These are phyloP conservation scores for Colletotrichum sp. DNA, from an alignment of 2,329 filamentous ascomycete species.

Conservation along the genomic window DNA sequence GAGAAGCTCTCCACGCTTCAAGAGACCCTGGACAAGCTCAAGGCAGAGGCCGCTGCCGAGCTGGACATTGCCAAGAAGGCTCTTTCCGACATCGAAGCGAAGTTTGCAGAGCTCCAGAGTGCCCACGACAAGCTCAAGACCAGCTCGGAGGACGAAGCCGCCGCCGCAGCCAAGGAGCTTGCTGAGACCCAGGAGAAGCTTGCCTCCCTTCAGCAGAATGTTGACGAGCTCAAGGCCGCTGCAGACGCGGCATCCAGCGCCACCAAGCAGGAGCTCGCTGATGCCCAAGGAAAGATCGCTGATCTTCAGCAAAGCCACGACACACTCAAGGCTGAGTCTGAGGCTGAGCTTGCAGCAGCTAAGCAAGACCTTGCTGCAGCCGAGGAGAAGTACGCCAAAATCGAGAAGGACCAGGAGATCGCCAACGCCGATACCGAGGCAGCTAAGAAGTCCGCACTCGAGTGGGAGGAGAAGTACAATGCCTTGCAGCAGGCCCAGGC, in stretches of 20 bases:
- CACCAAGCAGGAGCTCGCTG: constrained; percentile 32
- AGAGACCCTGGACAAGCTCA: constrained; percentile 30
- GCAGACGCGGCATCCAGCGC: constrained; percentile 30
- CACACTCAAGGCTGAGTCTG: constrained; percentile 30
- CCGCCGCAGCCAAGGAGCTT: constrained; percentile 32
- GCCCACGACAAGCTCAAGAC: constrained; percentile 31
- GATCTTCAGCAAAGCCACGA: constrained; percentile 29
- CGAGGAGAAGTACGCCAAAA: constrained; percentile 25
- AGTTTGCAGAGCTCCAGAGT: constrained; percentile 33
- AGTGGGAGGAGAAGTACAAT: constrained; percentile 29
- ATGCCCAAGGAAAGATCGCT: constrained; percentile 19
- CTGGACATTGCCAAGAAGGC: constrained; percentile 31
- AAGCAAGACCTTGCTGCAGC: constrained; percentile 24
- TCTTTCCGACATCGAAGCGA: constrained; percentile 23
- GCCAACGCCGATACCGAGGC: constrained; percentile 16
- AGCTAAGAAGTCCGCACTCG: constrained; percentile 18
- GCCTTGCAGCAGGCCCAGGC: constrained; percentile 26
- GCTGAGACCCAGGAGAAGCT: constrained; percentile 32
- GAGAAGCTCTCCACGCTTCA: constrained; percentile 33
- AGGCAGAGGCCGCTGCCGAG: constrained; percentile 36
- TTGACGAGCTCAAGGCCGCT: constrained; percentile 30
- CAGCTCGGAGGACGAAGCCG: constrained; percentile 35
- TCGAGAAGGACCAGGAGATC: constrained; percentile 18
- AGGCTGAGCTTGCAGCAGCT: constrained; percentile 26
- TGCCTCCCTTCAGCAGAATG: constrained; percentile 12